Evolutionary conservation across 208 protist species (phyloP).

Genomic region (Vickermania ingenoplastis): DNA sequence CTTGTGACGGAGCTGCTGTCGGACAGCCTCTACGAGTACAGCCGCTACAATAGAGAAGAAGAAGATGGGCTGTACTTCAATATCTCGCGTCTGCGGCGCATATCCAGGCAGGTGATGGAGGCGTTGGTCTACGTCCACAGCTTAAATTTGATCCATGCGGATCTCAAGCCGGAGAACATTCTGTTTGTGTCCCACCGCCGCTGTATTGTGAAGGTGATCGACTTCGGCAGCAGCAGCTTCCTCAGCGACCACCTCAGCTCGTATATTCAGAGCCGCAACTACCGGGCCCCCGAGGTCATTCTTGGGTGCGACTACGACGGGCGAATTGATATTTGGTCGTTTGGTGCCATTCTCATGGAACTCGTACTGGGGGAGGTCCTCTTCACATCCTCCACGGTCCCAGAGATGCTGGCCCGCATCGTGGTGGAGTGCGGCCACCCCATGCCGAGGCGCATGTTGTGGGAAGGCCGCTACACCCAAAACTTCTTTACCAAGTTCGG

Average conservation of each 20-base stretch:
- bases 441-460: slow-evolving; percentile 77
- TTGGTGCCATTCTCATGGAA: slow-evolving; percentile 91
- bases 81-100: slow-evolving; percentile 78
- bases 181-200: slow-evolving; percentile 90
- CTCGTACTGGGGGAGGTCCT: slow-evolving; percentile 91
- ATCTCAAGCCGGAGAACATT: slow-evolving; percentile 96
- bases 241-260: slow-evolving; percentile 91
- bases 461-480: slow-evolving; percentile 78
- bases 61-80: slow-evolving; percentile 91
- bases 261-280: slow-evolving; percentile 92
- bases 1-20: slow-evolving; percentile 94
- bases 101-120: slow-evolving; percentile 79
- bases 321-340: slow-evolving; percentile 94
- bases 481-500: slow-evolving; percentile 87
- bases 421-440: slow-evolving; percentile 81
- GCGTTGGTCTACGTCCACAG: slow-evolving; percentile 89
- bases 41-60: slow-evolving; percentile 90
- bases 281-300: slow-evolving; percentile 91
- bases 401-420: slow-evolving; percentile 91
- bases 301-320: slow-evolving; percentile 91
- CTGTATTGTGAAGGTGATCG: slow-evolving; percentile 94
- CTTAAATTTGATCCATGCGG: slow-evolving; percentile 93
- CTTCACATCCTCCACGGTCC: slow-evolving; percentile 91
- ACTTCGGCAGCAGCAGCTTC: slow-evolving; percentile 95
- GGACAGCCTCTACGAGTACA: slow-evolving; percentile 96